Evolutionary conservation across 352 stramenopile genomes (phyloP).

Genomic region (Elongisporangium prolatum): DNA sequence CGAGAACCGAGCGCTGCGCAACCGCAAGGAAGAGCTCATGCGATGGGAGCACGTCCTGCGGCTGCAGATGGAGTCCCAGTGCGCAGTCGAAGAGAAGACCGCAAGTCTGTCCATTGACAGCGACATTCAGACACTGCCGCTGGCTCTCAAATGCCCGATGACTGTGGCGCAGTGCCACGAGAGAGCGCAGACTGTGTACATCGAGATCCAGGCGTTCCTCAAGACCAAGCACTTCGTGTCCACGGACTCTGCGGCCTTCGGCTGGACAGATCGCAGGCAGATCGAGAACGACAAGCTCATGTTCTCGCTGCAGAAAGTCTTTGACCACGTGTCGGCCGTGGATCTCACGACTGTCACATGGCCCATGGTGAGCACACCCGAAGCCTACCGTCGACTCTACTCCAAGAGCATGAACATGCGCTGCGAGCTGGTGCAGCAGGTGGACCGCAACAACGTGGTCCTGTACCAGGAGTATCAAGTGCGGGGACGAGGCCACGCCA

Average conservation of each 20-base stretch:
- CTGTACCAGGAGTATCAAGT: not conserved
- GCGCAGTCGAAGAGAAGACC: not conserved
- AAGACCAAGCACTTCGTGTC: not conserved
- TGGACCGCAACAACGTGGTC: not conserved
- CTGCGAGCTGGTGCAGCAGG: not conserved
- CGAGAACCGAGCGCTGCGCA: not conserved
- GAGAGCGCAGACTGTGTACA: not conserved
- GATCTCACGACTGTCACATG: conserved; percentile 15
- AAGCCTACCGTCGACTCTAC: conserved; percentile 20
- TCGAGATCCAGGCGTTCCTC: not conserved
- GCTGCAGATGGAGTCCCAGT: not conserved
- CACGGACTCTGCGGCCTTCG: not conserved
- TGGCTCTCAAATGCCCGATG: not conserved
- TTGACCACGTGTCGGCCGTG: not conserved
- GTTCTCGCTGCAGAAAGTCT: not conserved
- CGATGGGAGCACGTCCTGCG: not conserved
- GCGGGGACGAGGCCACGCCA: conserved; percentile 2
- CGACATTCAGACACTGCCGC: not conserved
- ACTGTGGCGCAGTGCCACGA: not conserved
- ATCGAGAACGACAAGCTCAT: not conserved
- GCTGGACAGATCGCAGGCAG: not conserved
- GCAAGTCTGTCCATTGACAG: not conserved
- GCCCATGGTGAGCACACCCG: conserved; percentile 16
- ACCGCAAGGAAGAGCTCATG: not conserved
- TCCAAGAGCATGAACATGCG: conserved; percentile 26